Evolutionary conservation across 441 rosid species (phyloP).

Genomic region (Euphorbia schlechtendalii): DNA sequence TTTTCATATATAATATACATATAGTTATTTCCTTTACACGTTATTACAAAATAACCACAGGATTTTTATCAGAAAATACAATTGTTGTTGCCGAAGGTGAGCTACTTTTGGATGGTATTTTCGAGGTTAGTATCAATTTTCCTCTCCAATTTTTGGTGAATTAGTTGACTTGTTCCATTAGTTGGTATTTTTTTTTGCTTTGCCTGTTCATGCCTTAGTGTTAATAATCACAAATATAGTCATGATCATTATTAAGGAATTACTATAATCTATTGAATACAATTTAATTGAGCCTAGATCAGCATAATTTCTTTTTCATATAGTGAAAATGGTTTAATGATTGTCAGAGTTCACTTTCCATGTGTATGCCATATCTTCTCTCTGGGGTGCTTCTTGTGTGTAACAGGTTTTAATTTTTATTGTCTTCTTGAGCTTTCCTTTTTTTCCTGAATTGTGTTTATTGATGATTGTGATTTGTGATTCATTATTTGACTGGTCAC

Average conservation of each 20-base stretch:
- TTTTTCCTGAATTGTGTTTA: neutral
- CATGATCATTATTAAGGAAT: neutral
- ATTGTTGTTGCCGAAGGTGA: constrained; percentile 89
- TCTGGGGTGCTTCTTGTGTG: neutral
- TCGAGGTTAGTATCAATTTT: constrained; percentile 48
- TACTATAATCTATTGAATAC: neutral
- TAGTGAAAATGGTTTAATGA: neutral
- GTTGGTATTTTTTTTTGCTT: neutral
- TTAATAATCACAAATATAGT: neutral
- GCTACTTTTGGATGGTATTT: constrained; percentile 70
- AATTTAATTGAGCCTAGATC: neutral
- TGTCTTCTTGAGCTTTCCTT: neutral
- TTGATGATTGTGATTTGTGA: neutral
- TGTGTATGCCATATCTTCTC: neutral
- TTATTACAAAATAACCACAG: constrained; percentile 78
- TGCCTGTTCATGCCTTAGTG: neutral
- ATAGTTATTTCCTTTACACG: constrained; percentile 42
- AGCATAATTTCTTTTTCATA: neutral
- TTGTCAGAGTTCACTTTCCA: neutral
- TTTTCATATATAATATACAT: no score
- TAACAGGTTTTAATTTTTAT: neutral
- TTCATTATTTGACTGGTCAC: neutral
- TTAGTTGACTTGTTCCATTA: neutral
- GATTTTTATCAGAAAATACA: constrained; percentile 87
- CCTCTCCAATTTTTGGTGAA: constrained; percentile 5